phyloP scores from a whole-genome alignment of 1,284 basidiomycete species.

The Moniliophthora roreri region DNA sequence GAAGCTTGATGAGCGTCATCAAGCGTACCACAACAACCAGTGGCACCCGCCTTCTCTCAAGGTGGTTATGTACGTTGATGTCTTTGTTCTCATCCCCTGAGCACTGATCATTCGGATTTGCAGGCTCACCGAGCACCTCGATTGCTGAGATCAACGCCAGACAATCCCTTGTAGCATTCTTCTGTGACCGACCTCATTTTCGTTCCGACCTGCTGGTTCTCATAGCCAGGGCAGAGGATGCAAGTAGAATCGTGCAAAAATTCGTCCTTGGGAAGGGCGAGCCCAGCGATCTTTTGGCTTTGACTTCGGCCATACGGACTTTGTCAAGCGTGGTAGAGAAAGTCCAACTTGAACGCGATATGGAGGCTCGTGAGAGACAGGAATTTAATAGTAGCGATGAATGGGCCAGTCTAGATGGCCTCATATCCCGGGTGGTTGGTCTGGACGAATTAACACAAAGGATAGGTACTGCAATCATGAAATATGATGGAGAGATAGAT shows the following conservation, averaged over 20 bases:
- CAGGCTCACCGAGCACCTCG: conserved; percentile 87
- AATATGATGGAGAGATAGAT: conserved; percentile 17
- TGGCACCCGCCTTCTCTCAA: conserved; percentile 74
- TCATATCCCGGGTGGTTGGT: conserved; percentile 57
- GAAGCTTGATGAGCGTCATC: conserved; percentile 78
- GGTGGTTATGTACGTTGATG: conserved; percentile 65
- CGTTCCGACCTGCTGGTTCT: conserved; percentile 64
- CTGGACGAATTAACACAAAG: conserved; percentile 56
- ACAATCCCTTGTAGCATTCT: conserved; percentile 80
- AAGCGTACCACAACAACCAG: conserved; percentile 81
- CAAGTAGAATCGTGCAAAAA: conserved; percentile 77
- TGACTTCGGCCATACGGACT: conserved; percentile 58
- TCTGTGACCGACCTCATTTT: conserved; percentile 64
- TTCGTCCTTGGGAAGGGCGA: conserved; percentile 74
- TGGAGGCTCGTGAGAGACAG: conserved; percentile 44
- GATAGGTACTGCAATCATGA: conserved; percentile 61
- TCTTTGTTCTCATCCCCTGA: conserved; percentile 1
- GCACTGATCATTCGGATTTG: conserved; percentile 11
- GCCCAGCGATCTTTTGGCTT: conserved; percentile 61
- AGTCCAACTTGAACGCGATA: conserved; percentile 53
- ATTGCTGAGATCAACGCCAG: conserved; percentile 70
- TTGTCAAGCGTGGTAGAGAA: conserved; percentile 55
- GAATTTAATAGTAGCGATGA: conserved; percentile 32
- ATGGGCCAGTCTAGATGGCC: conserved; percentile 54
- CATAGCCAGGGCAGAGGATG: conserved; percentile 68